These are phyloP conservation scores for Aspergillus sergii DNA, from an alignment of 2,329 filamentous ascomycete genomes.

Conservation along the genomic window DNA sequence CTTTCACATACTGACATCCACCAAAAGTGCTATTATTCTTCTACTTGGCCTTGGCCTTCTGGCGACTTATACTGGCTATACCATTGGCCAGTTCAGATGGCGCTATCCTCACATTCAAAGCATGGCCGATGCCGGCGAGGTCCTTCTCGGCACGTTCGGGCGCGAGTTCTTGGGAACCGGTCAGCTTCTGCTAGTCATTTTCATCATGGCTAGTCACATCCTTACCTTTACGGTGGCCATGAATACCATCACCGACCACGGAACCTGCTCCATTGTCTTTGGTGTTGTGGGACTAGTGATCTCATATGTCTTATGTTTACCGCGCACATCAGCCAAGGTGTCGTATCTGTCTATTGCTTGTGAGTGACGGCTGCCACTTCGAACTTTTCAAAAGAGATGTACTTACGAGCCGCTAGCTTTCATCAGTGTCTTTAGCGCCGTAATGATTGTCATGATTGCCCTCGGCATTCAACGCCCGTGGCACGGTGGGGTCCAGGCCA, in stretches of 20 bases:
- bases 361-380: neutral
- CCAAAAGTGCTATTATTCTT: constrained; percentile 44
- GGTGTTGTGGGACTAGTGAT: constrained; percentile 59
- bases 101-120: constrained; percentile 60
- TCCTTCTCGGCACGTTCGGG: constrained; percentile 62
- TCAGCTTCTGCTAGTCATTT: constrained; percentile 64
- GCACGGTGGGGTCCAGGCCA: constrained; percentile 31
- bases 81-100: constrained; percentile 59
- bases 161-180: constrained; percentile 63
- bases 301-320: constrained; percentile 59
- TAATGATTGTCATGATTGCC: constrained; percentile 65
- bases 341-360: constrained; percentile 61
- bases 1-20: neutral
- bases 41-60: constrained; percentile 55
- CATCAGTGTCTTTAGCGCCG: constrained; percentile 62
- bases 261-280: constrained; percentile 63
- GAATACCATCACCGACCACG: constrained; percentile 61
- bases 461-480: constrained; percentile 56
- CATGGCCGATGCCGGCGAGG: constrained; percentile 66
- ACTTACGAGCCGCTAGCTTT: constrained; percentile 46
- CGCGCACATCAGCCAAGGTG: constrained; percentile 62
- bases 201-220: constrained; percentile 69
- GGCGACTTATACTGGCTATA: constrained; percentile 59
- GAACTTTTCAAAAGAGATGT: neutral
- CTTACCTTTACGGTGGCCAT: constrained; percentile 69